Percentiles rank a stretch among this genome's conserved stretches.
These are phyloP conservation scores for Cordia subcordata DNA, from an alignment of 257 asterid genomes.

Conservation along the genomic window DNA sequence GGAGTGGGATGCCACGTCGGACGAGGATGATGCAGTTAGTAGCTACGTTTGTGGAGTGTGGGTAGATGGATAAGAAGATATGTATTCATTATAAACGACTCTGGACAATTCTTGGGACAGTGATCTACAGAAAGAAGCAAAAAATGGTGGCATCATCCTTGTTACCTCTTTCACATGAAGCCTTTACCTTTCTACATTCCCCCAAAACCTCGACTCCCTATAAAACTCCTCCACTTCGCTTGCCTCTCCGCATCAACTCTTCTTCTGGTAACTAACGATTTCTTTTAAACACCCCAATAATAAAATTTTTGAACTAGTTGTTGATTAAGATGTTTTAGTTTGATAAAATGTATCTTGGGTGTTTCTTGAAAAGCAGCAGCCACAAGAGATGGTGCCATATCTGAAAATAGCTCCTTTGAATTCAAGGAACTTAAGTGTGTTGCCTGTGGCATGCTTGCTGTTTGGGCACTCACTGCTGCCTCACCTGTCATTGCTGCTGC, in stretches of 20 bases:
- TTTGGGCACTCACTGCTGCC: constrained; percentile 67
- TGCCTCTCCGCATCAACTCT: constrained; percentile 39
- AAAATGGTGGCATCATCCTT: constrained; percentile 52
- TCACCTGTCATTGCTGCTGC: constrained; percentile 80
- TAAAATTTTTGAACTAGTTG: no score
- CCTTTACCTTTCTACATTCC: constrained; percentile 26
- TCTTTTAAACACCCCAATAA: no score
- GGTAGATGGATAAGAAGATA: constrained; percentile 26
- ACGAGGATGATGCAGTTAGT: no score
- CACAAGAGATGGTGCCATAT: constrained; percentile 25
- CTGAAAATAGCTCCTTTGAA: constrained; percentile 21
- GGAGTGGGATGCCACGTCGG: constrained; percentile 19
- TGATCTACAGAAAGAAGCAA: background rate
- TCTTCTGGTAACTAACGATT: constrained; percentile 75
- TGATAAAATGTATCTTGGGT: background rate
- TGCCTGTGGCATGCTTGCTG: constrained; percentile 85
- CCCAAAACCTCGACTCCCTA: constrained; percentile 18
- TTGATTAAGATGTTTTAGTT: background rate
- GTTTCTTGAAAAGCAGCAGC: constrained; percentile 32
- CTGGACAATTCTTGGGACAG: background rate
- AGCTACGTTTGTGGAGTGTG: no score
- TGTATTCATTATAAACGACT: constrained; percentile 7
- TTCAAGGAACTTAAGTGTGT: constrained; percentile 64
- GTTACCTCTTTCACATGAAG: constrained; percentile 32
- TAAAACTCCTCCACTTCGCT: constrained; percentile 21